Conservation (phyloP, 31 red algal genomes). For the Odonthalia washingtoniensis region DNA sequence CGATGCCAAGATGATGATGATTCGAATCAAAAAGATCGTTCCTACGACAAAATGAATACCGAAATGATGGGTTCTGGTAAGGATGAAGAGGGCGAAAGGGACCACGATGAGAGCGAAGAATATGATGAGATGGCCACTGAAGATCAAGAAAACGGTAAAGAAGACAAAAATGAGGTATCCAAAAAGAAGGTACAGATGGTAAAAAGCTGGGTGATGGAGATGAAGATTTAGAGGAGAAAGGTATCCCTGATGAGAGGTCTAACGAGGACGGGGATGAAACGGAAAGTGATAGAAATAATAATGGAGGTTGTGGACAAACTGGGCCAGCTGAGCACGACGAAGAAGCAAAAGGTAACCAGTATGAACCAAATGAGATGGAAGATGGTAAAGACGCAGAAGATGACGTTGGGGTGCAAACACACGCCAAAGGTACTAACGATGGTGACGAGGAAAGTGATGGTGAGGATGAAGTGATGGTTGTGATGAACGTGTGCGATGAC, state of each 20-base stretch:
- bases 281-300: not conserved
- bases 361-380: not conserved
- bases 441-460: too few species aligned
- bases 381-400: too few species aligned
- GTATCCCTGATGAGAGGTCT: too few species aligned
- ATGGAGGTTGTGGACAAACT: not conserved
- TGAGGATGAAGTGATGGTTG: too few species aligned
- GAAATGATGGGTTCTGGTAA: slow-evolving; percentile 41
- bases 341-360: not conserved
- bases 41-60: not conserved
- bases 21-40: too few species aligned
- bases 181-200: not conserved
- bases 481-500: too few species aligned
- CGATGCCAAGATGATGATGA: too few species aligned
- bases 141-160: not conserved
- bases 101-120: slow-evolving; percentile 52
- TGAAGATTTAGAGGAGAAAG: not conserved
- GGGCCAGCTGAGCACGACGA: not conserved
- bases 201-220: not conserved
- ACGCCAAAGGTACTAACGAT: too few species aligned
- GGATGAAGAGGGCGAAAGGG: slow-evolving; percentile 58
- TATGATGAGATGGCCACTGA: slow-evolving; percentile 47
- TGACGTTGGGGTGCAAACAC: too few species aligned
- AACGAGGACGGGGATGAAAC: too few species aligned
- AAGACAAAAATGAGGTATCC: not conserved